A percentile compares a stretch with the other conserved stretches of the same genome.
Evolutionary conservation across 139 green algal genomes (phyloP).

Genomic region (Tetradesmus obliquus): DNA sequence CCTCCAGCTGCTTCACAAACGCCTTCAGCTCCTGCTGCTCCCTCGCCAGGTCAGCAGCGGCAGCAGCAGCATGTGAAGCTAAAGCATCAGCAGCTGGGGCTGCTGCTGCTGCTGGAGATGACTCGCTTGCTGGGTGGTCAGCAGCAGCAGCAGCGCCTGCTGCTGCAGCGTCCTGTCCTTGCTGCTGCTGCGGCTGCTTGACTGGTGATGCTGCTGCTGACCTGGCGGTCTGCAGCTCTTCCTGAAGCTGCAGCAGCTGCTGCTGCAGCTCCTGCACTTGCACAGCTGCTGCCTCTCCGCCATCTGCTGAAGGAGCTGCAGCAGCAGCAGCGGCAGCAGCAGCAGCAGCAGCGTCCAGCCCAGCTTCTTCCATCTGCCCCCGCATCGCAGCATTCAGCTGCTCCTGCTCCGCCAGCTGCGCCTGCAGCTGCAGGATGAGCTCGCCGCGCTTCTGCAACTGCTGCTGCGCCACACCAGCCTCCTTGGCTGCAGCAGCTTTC

Average conservation of each 20-base stretch:
- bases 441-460: conserved; percentile 9
- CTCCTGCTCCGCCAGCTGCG: conserved; percentile 1
- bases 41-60: not conserved
- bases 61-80: not conserved
- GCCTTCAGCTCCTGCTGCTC: not conserved
- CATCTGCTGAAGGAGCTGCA: not conserved
- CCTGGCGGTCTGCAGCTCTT: not conserved
- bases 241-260: conserved; percentile 15
- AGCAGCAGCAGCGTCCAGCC: not conserved
- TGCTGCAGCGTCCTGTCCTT: not conserved
- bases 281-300: not conserved
- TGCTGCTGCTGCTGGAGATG: not conserved
- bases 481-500: not conserved
- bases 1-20: conserved; percentile 11
- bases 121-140: not conserved
- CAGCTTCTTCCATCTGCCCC: not conserved
- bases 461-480: not conserved
- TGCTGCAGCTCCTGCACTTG: conserved; percentile 14
- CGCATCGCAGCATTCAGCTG: not conserved
- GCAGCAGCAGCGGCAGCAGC: not conserved
- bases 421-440: conserved; percentile 11
- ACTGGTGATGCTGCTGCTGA: not conserved
- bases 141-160: not conserved
- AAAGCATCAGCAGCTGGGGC: not conserved
- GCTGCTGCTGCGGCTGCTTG: not conserved